Percentiles rank a stretch among this genome's conserved stretches.
These are phyloP conservation scores for Sporisorium exsertum DNA, from an alignment of 1,284 basidiomycete genomes.

Conservation along the genomic window DNA sequence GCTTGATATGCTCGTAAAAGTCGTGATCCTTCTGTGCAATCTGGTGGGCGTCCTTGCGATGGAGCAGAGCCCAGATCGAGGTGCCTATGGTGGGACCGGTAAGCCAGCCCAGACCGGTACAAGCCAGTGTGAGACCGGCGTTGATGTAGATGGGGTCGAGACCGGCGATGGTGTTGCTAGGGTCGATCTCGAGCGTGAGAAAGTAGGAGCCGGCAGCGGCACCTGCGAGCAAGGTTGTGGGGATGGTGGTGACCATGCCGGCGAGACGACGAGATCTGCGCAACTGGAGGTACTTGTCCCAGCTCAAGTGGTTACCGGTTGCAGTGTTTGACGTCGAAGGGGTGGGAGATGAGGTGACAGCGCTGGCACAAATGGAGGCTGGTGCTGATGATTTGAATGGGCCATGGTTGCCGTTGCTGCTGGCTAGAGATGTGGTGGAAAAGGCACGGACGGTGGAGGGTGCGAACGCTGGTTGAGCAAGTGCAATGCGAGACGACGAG, in stretches of 20 bases:
- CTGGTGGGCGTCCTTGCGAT: constrained; percentile 53
- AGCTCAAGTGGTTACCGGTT: constrained; percentile 20
- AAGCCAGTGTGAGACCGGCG: constrained; percentile 59
- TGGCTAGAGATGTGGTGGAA: constrained; percentile 14
- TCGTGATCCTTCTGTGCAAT: constrained; percentile 62
- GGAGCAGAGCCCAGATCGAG: constrained; percentile 56
- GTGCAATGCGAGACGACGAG: constrained; percentile 31
- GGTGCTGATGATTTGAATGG: constrained; percentile 19
- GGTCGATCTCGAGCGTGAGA: constrained; percentile 62
- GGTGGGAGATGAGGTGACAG: constrained; percentile 9
- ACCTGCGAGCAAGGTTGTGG: constrained; percentile 60
- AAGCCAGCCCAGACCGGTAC: constrained; percentile 63
- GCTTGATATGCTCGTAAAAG: constrained; percentile 63
- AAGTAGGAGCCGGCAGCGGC: constrained; percentile 61
- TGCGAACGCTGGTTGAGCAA: constrained; percentile 23
- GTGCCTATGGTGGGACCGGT: constrained; percentile 61
- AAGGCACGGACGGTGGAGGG: constrained; percentile 12
- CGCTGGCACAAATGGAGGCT: constrained; percentile 1
- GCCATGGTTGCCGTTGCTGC: constrained; percentile 4
- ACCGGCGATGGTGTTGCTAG: constrained; percentile 56
- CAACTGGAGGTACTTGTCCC: constrained; percentile 58
- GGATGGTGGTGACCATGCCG: constrained; percentile 62
- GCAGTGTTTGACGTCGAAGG: constrained; percentile 12
- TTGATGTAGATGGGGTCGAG: constrained; percentile 65
- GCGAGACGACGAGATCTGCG: constrained; percentile 57